These are phyloP conservation scores for Lepidopterella palustris DNA, from an alignment of 495 filamentous ascomycete genomes.

Conservation along the genomic window DNA sequence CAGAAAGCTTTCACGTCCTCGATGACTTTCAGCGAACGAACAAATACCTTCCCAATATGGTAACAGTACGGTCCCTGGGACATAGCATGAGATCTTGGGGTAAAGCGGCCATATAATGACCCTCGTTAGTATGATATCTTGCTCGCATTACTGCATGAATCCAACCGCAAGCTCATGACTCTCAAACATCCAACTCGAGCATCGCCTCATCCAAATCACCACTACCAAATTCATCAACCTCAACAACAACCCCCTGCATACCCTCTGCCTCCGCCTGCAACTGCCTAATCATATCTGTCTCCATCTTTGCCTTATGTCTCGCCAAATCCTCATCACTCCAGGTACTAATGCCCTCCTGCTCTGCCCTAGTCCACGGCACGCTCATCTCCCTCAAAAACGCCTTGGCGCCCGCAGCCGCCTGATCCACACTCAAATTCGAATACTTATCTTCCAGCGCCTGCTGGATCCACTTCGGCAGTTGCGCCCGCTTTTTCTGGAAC, in stretches of 20 bases:
- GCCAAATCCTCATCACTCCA: conserved; percentile 78
- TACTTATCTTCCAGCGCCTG: conserved; percentile 79
- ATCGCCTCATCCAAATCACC: conserved; percentile 19
- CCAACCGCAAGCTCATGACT: too few relatives aligned
- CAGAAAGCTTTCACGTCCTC: too few relatives aligned
- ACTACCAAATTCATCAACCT: conserved; percentile 26
- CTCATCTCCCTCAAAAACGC: conserved; percentile 87
- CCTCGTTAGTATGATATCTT: too few relatives aligned
- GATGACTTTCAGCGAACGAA: too few relatives aligned
- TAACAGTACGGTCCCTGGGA: too few relatives aligned
- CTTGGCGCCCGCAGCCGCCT: conserved; percentile 83
- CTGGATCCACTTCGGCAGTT: conserved; percentile 97
- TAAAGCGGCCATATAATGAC: too few relatives aligned
- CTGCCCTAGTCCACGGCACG: conserved; percentile 71
- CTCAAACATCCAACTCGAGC: conserved; percentile 12
- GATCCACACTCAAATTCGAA: conserved; percentile 85
- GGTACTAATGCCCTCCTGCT: conserved; percentile 86
- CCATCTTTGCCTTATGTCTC: conserved; percentile 68
- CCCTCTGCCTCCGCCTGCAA: conserved; percentile 24
- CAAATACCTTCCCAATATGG: too few relatives aligned
- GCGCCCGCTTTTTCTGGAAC: conserved; percentile 80
- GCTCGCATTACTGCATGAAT: too few relatives aligned
- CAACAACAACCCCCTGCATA: background rate
- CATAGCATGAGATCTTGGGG: too few relatives aligned
- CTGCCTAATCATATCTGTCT: conserved; percentile 53